Evolutionary conservation across 2,329 filamentous ascomycete genomes (phyloP), one percentile per base, ranked within the genome.

Genomic region (Colletotrichum sp.): DNA sequence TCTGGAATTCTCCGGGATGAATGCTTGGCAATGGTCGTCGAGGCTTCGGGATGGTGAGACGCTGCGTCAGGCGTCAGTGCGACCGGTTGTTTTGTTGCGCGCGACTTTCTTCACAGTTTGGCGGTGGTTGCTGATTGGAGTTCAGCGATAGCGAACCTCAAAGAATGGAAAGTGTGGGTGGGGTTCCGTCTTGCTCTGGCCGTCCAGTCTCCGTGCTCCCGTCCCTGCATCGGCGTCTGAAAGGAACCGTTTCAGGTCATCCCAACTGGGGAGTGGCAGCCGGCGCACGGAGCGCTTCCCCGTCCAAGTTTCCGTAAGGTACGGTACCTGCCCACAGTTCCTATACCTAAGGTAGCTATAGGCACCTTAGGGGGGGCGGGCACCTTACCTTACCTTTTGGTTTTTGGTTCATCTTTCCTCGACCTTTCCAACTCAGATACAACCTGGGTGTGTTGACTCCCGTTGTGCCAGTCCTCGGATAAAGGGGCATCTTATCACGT

Each of bases 221-320:
- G 71, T 63, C 57, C 66, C 26, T 44, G 59, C 66, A 64, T 74
- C 71, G 66, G 66, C 32, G 66, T 64, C 66, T 68, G 66, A 30
- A 26, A 71, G 39, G 18, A 32, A 39, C 59, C 49, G 32, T 52
- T 44, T 71, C 21, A 64, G 21, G 57, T 32, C 39, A 66, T 28
- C 67, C 49, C 52, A n/a, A 28, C 65, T 34, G 44, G 49, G 59
- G 44, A 24, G 57, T 69, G 71, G 32, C 71, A 26, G 63, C 63
- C 34, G 63, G 36, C 36, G 36, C 63, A 66, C 63, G 63, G 63
- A 28, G 63, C 63, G 52, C 18, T 52, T 52, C 44, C 44, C n/a
- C 44, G 44, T 52, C 44, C 44, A 52, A 52, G 44, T 52, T 52
- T 49, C 39, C 39, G 39, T 49, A n/a, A 49, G 39, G 39, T 49